phyloP scores from a whole-genome alignment of 345 rosid species.

The Carallia brachiata region DNA sequence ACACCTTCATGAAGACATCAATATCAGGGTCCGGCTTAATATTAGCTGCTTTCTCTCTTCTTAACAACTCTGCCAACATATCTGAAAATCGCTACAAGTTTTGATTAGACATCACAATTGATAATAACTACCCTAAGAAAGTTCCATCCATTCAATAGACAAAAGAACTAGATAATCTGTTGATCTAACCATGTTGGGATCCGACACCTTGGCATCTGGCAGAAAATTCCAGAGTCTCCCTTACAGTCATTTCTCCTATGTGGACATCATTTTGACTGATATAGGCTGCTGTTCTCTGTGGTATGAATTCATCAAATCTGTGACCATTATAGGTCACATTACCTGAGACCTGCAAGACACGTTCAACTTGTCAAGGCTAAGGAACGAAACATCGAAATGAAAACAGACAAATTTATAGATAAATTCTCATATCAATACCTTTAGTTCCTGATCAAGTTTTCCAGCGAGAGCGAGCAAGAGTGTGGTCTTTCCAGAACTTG shows the following conservation, averaged over 20 bases:
- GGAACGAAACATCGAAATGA: neutral
- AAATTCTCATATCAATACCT: conserved; percentile 35
- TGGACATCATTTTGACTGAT: conserved; percentile 69
- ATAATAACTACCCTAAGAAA: neutral
- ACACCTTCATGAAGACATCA: conserved; percentile 73
- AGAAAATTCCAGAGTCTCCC: conserved; percentile 76
- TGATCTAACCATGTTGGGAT: conserved; percentile 53
- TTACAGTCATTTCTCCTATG: conserved; percentile 59
- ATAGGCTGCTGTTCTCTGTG: conserved; percentile 67
- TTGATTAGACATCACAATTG: too few species aligned
- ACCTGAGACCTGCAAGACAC: conserved; percentile 46
- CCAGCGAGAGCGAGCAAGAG: conserved; percentile 77
- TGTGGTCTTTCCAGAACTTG: conserved; percentile 79
- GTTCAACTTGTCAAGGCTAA: neutral
- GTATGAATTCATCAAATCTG: conserved; percentile 48
- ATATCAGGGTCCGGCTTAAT: conserved; percentile 73
- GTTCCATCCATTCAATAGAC: neutral
- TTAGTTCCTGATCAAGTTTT: conserved; percentile 55
- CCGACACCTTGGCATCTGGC: conserved; percentile 73
- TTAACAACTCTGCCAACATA: conserved; percentile 53
- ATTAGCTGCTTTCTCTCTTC: conserved; percentile 70
- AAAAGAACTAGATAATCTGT: too few species aligned
- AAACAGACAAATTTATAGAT: neutral
- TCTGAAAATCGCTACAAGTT: conserved; percentile 30
- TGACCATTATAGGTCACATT: conserved; percentile 62